Evolutionary conservation across 2,329 filamentous ascomycete genomes (phyloP).

Genomic region (Neofusicoccum sp.): DNA sequence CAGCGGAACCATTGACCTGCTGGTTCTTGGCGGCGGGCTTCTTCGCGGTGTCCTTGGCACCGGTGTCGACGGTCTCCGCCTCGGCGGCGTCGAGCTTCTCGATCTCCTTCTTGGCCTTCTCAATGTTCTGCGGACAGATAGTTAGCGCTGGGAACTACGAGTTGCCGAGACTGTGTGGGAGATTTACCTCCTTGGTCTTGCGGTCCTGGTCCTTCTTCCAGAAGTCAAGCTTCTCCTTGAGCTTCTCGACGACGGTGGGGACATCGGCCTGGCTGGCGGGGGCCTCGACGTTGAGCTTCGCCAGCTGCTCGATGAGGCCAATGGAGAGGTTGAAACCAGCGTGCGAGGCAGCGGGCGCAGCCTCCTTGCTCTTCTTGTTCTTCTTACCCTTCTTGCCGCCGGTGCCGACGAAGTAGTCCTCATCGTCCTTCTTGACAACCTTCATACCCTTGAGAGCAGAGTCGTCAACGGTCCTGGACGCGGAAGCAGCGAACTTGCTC

Average conservation of each 20-base stretch:
- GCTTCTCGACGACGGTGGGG: constrained; percentile 75
- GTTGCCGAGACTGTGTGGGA: not conserved
- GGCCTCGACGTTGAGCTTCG: constrained; percentile 79
- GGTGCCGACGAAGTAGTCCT: constrained; percentile 74
- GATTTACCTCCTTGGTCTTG: constrained; percentile 84
- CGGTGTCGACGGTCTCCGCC: constrained; percentile 48
- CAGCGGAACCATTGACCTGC: constrained; percentile 52
- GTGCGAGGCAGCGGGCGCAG: constrained; percentile 48
- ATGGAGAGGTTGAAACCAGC: constrained; percentile 82
- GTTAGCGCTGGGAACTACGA: constrained; percentile 18
- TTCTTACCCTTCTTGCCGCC: constrained; percentile 86
- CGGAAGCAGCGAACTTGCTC: constrained; percentile 70
- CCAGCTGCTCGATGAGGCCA: constrained; percentile 86
- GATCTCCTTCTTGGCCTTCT: constrained; percentile 94
- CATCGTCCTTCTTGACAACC: constrained; percentile 81
- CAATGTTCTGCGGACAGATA: constrained; percentile 69
- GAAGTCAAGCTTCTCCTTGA: constrained; percentile 84
- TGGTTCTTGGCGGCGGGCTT: constrained; percentile 53
- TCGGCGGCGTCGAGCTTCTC: constrained; percentile 73
- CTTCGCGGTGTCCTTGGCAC: constrained; percentile 56
- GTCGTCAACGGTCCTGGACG: constrained; percentile 80
- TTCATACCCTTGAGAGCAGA: constrained; percentile 81
- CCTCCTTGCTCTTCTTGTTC: constrained; percentile 68
- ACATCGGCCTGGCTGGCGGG: constrained; percentile 85
- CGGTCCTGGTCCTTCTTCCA: constrained; percentile 90